Conservation (phyloP, 106 monocot species). For the Platanthera guangdongensis region DNA sequence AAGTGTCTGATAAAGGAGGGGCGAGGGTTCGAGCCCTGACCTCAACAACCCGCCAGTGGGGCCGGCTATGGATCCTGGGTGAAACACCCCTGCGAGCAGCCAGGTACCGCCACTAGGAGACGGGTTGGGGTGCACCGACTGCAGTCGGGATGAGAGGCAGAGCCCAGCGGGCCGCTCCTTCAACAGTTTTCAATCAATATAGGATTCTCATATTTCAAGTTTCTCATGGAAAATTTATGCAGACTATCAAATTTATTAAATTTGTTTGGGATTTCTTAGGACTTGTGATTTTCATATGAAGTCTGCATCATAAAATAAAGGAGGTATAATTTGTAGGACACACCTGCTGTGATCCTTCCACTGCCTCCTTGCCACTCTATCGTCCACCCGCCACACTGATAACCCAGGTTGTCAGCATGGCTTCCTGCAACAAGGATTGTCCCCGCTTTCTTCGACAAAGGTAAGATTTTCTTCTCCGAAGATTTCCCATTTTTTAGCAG, state of each 20-base stretch:
- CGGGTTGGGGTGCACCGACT: no score
- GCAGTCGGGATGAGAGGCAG: no score
- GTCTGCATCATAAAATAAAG: background rate
- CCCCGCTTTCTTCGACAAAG: slow-evolving; percentile 33
- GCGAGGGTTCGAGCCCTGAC: no score
- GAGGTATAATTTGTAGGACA: background rate
- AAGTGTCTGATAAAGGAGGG: no score
- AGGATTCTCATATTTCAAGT: slow-evolving; percentile 9
- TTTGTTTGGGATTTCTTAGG: background rate
- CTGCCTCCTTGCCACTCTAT: slow-evolving; percentile 51
- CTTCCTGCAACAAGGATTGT: slow-evolving; percentile 60
- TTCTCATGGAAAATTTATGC: background rate
- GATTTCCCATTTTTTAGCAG: slow-evolving; percentile 67
- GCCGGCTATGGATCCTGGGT: no score
- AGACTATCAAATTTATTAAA: no score
- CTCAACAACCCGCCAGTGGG: no score
- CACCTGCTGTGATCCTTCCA: slow-evolving; percentile 29
- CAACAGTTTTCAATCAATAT: background rate
- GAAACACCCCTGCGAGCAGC: no score
- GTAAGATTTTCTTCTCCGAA: slow-evolving; percentile 19
- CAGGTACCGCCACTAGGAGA: no score
- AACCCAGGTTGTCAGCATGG: slow-evolving; percentile 55
- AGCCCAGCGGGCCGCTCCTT: no score
- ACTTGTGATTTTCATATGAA: background rate
- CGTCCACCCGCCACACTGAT: slow-evolving; percentile 71